A percentile compares a stretch with the other conserved stretches of the same genome.
These are phyloP conservation scores for Pseudoscleropodium purum DNA, from an alignment of 225 moss, liverwort and hornwort genomes.

Conservation along the genomic window DNA sequence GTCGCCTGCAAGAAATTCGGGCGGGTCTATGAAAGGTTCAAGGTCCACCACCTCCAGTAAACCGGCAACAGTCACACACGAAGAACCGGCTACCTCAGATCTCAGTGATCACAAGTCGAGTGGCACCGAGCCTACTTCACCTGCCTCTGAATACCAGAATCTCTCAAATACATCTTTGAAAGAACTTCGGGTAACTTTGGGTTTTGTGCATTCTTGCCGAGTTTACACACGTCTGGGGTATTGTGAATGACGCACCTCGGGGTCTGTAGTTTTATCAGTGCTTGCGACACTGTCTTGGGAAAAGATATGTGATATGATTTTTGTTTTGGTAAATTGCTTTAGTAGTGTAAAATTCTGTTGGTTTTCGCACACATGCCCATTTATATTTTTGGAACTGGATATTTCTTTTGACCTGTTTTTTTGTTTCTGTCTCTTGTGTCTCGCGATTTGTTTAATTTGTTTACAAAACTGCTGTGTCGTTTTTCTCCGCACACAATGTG, in stretches of 20 bases:
- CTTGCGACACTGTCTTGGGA: not conserved
- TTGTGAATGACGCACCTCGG: not conserved
- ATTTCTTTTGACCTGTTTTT: not conserved
- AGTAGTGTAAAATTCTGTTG: not conserved
- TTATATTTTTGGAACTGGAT: not conserved
- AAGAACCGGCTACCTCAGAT: constrained; percentile 32
- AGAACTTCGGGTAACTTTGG: constrained; percentile 47
- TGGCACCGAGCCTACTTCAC: constrained; percentile 36
- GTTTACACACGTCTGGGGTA: not conserved
- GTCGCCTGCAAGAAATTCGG: constrained; percentile 26
- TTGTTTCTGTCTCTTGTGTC: not conserved
- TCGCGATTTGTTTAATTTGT: not conserved
- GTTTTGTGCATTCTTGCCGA: not conserved
- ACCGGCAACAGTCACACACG: not conserved
- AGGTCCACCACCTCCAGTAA: constrained; percentile 13
- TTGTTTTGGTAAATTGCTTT: not conserved
- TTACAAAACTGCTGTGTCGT: not conserved
- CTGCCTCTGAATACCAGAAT: constrained; percentile 31
- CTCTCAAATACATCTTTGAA: constrained; percentile 46
- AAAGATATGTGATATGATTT: not conserved
- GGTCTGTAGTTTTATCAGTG: not conserved
- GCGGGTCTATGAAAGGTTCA: constrained; percentile 17
- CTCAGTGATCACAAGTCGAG: constrained; percentile 48
- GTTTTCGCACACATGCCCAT: not conserved
- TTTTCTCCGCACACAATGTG: not conserved